phyloP scores from a whole-genome alignment of 805 yeast species.

The Maudiozyma barnettii region DNA sequence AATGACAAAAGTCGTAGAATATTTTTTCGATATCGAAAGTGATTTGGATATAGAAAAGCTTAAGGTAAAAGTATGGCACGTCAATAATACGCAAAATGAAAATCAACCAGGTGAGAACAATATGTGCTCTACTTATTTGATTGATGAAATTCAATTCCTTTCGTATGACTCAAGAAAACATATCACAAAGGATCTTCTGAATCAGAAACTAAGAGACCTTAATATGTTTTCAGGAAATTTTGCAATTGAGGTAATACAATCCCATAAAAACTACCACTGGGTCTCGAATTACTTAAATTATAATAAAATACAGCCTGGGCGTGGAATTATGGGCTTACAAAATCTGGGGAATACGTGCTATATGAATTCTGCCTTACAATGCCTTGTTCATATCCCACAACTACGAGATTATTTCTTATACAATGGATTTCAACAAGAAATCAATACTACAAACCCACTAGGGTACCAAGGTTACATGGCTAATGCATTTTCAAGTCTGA shows the following conservation, averaged over 20 bases:
- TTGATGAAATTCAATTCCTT: conserved; percentile 26
- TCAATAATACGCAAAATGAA: conserved; percentile 4
- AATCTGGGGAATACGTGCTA: conserved; percentile 89
- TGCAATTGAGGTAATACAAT: conserved; percentile 28
- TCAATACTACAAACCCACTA: conserved; percentile 70
- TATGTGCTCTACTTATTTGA: conserved; percentile 7
- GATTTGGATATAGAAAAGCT: conserved; percentile 9
- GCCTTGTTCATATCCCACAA: conserved; percentile 79
- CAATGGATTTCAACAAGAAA: conserved; percentile 50
- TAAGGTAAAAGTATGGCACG: conserved; percentile 19
- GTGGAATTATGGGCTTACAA: conserved; percentile 50
- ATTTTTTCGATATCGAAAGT: conserved; percentile 18
- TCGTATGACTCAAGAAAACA: conserved; percentile 15
- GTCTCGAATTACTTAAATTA: conserved; percentile 28
- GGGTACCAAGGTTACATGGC: conserved; percentile 84
- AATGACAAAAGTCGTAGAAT: conserved; percentile 11
- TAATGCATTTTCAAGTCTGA: conserved; percentile 54
- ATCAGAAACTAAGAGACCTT: conserved; percentile 15
- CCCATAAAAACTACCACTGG: conserved; percentile 28
- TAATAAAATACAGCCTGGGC: conserved; percentile 25
- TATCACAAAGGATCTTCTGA: conserved; percentile 16
- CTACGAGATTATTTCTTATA: conserved; percentile 63
- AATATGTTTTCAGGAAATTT: conserved; percentile 21
- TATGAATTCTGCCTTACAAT: conserved; percentile 91
- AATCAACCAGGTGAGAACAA: neutral